These are phyloP conservation scores for Rosa lucieae DNA, from an alignment of 306 rosid genomes.

Conservation along the genomic window DNA sequence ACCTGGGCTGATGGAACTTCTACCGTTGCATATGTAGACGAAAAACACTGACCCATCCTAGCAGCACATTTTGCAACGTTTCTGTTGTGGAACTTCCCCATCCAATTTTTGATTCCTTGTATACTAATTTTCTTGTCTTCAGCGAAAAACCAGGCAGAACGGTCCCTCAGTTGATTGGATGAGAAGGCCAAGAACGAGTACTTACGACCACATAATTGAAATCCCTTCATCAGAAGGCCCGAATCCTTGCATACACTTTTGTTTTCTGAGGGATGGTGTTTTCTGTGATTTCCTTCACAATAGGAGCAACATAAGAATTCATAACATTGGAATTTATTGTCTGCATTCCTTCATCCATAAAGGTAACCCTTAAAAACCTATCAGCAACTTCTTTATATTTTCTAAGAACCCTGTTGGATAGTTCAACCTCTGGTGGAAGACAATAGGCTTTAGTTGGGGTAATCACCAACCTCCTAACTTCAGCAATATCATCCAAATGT, in stretches of 20 bases:
- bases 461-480: conserved; percentile 74
- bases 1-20: conserved; percentile 57
- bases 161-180: conserved; percentile 79
- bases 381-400: conserved; percentile 60
- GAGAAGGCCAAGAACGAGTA: conserved; percentile 84
- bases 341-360: conserved; percentile 94
- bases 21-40: conserved; percentile 85
- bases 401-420: conserved; percentile 83
- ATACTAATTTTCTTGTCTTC: conserved; percentile 32
- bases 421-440: conserved; percentile 75
- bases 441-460: conserved; percentile 91
- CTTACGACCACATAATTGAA: conserved; percentile 61
- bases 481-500: conserved; percentile 53
- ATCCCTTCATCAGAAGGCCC: conserved; percentile 52
- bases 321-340: conserved; percentile 54
- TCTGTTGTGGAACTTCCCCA: conserved; percentile 59
- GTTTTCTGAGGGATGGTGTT: conserved; percentile 46
- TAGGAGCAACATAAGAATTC: no score
- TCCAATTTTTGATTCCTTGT: conserved; percentile 45
- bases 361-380: conserved; percentile 77
- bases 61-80: conserved; percentile 87
- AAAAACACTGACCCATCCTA: conserved; percentile 88
- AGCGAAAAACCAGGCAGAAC: conserved; percentile 93
- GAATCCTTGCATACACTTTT: conserved; percentile 51
- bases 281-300: no score